Base-by-base conservation (phyloP, 495 filamentous ascomycete species). In the Podospora comata region DNA sequence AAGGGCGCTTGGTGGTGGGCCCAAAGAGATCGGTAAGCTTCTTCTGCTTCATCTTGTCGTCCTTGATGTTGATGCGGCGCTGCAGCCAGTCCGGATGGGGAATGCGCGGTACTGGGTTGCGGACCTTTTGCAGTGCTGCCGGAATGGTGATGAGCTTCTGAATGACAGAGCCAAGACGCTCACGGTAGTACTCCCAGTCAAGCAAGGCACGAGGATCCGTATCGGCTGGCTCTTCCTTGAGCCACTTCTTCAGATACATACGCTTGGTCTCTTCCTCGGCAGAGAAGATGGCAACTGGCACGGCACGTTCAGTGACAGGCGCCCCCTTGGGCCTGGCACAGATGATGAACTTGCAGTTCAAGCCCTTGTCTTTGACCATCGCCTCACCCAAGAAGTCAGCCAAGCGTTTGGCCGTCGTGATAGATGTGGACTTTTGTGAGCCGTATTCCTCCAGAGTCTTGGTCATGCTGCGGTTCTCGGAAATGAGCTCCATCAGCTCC, bases 331-430 rank as follows among this genome's bases (percentile, higher is more conserved):
- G 95, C 70, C 85, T 88, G 7, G 92, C 85, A 55, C 93, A 96
- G 70, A 99, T 97, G 78, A 99, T 96, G 78, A 96, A 99, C 78
- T 98, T 98, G 88, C 95, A 99, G 79, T 98, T 98, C 71, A 99
- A 79, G 18, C 95, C 95, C 77, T 97, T 98, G 77, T 99, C 95
- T 73, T 99, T 99, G 71, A 97, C 86, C 95, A 99, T 99, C 74
- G 97, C 94, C 77, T 97, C 93, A 16, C 95, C 95, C 61, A 99
- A 78, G 75, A 99, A 99, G 73, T 98, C 96, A 30, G 95, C 95
- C 19, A 99, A 79, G 60, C 95, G 92, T 73, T 89, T 93, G n/a
- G 95, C 95, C 0, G 95, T 99, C 0, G 95, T 99, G 76, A 99
- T 99, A 2, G 95, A 96, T 6, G 95, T 97, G 0, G 94, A 97